phyloP scores from a whole-genome alignment of 441 rosid species.

The Pelargonium australe region DNA sequence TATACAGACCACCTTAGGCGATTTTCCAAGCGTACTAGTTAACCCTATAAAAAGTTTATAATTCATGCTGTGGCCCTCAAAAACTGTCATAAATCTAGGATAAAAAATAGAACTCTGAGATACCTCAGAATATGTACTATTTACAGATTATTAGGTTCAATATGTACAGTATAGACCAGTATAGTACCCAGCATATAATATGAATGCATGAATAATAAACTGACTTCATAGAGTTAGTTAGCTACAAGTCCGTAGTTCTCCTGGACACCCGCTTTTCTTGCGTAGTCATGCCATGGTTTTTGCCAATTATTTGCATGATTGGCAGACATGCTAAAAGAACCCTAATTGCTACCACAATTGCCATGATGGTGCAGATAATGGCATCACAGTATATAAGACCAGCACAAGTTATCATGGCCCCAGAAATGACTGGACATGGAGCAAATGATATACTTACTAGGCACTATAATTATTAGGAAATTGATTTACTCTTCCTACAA shows the following conservation, averaged over 20 bases:
- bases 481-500: slow-evolving; percentile 3
- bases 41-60: no score
- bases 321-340: not conserved
- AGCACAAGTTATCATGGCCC: not conserved
- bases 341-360: not conserved
- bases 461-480: not conserved
- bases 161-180: no score
- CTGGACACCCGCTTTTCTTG: not conserved
- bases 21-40: no score
- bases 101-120: no score
- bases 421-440: not conserved
- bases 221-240: no score
- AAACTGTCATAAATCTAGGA: no score
- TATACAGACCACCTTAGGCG: no score
- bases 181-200: no score
- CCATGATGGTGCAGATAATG: not conserved
- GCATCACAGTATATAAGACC: not conserved
- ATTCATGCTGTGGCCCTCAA: no score
- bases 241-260: not conserved
- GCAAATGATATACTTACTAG: not conserved
- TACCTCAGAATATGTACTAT: no score
- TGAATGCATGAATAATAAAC: no score
- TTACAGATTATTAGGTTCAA: no score
- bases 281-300: not conserved
- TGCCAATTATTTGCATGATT: not conserved